Conservation (phyloP, 768 basidiomycete genomes). For the Pulveroboletus sp. region DNA sequence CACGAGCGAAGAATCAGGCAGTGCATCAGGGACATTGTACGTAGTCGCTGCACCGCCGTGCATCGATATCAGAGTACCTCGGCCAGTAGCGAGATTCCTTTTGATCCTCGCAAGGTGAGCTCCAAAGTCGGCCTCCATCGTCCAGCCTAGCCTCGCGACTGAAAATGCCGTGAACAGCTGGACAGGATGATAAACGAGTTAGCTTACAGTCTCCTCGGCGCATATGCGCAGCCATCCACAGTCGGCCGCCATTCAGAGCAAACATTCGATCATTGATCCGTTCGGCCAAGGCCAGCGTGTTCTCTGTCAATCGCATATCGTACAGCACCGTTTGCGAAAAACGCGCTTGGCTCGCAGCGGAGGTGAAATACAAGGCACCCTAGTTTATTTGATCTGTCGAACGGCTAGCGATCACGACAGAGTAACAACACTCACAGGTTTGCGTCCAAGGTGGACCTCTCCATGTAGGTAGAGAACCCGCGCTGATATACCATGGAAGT, state of each 20-base stretch:
- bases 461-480: conserved; percentile 39
- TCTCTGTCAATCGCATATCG: conserved; percentile 23
- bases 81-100: conserved; percentile 17
- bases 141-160: conserved; percentile 32
- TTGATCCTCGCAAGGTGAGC: conserved; percentile 34
- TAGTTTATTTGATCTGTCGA: conserved; percentile 6
- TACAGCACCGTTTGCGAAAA: conserved; percentile 32
- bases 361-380: conserved; percentile 34
- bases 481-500: conserved; percentile 30
- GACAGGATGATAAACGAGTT: neutral
- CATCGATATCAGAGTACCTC: conserved; percentile 15
- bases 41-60: conserved; percentile 12
- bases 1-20: conserved; percentile 18
- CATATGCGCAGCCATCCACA: conserved; percentile 45
- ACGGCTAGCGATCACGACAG: neutral
- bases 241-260: conserved; percentile 24
- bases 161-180: neutral
- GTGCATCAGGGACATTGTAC: conserved; percentile 22
- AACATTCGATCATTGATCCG: conserved; percentile 31
- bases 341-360: conserved; percentile 21
- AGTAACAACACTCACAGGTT: conserved; percentile 29
- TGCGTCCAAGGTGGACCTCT: conserved; percentile 34
- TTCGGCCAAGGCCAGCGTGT: conserved; percentile 28
- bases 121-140: conserved; percentile 29
- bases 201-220: conserved; percentile 41